Conservation (phyloP, 2,329 filamentous ascomycete genomes). For the Kalmusia sp. region DNA sequence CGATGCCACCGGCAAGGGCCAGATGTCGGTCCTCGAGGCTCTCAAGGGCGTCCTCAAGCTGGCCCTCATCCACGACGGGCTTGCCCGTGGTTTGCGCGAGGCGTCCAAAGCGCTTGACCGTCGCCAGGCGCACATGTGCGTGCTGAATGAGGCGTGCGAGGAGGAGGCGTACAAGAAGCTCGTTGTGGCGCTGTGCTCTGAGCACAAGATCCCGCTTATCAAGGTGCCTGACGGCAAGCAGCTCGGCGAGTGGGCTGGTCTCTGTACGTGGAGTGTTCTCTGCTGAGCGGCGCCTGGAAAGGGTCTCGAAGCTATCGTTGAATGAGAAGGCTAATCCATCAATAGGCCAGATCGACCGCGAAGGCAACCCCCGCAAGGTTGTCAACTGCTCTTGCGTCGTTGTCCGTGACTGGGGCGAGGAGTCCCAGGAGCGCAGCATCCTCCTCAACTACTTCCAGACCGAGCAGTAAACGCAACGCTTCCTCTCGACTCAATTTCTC, state of each 20-base stretch:
- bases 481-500: slow-evolving; percentile 9
- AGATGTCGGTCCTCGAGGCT: slow-evolving; percentile 98
- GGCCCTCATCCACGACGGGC: slow-evolving; percentile 98
- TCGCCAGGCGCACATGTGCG: slow-evolving; percentile 99
- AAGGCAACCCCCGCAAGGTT: slow-evolving; percentile 99
- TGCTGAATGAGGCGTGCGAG: slow-evolving; percentile 99
- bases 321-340: slow-evolving; percentile 13
- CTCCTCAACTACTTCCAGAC: slow-evolving; percentile 99
- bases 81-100: slow-evolving; percentile 97
- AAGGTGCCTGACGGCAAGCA: slow-evolving; percentile 99
- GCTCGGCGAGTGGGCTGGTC: slow-evolving; percentile 99
- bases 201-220: slow-evolving; percentile 99
- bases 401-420: slow-evolving; percentile 99
- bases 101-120: slow-evolving; percentile 98
- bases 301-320: no score
- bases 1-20: slow-evolving; percentile 81
- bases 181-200: slow-evolving; percentile 95
- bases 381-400: slow-evolving; percentile 99
- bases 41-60: slow-evolving; percentile 99
- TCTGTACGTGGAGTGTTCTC: slow-evolving; percentile 91
- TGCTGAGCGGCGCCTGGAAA: no score
- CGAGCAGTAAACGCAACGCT: slow-evolving; percentile 56
- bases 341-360: slow-evolving; percentile 94
- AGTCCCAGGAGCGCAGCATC: slow-evolving; percentile 97
- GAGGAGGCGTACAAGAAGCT: slow-evolving; percentile 99